A percentile compares a stretch with the other conserved stretches of the same genome.
phyloP scores from a whole-genome alignment of 768 basidiomycete species.

The Rhodocollybia butyracea region DNA sequence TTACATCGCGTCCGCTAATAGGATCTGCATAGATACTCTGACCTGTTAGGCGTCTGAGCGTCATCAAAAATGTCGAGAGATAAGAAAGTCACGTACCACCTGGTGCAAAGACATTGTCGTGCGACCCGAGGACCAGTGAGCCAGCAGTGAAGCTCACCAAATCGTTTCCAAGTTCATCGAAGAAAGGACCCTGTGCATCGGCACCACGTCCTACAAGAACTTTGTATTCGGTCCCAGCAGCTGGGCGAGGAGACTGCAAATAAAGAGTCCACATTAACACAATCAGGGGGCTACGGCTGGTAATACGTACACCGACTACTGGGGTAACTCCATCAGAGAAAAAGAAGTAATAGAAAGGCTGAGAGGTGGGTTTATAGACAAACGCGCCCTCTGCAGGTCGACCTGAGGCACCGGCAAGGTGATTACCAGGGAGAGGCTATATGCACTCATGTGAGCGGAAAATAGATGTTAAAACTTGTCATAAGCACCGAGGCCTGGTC shows the following conservation, averaged over 20 bases:
- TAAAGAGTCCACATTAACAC: background rate
- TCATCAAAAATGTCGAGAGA: background rate
- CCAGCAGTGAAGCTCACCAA: constrained; percentile 11
- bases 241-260: background rate
- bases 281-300: background rate
- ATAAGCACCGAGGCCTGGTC: constrained; percentile 12
- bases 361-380: constrained; percentile 11
- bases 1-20: constrained; percentile 11
- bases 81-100: constrained; percentile 9
- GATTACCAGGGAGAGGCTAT: constrained; percentile 11
- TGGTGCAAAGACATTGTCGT: constrained; percentile 26
- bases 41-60: background rate
- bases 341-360: constrained; percentile 12
- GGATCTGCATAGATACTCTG: constrained; percentile 12
- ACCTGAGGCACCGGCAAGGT: constrained; percentile 11
- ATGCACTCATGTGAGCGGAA: background rate
- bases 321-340: constrained; percentile 16
- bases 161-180: constrained; percentile 1
- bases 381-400: constrained; percentile 10
- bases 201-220: constrained; percentile 4
- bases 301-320: constrained; percentile 12
- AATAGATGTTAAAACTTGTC: background rate
- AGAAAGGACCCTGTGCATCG: background rate
- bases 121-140: constrained; percentile 22
- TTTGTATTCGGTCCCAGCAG: constrained; percentile 5